phyloP scores from a whole-genome alignment of 140 eudicot genomes.

The Erigeron philadelphicus region DNA sequence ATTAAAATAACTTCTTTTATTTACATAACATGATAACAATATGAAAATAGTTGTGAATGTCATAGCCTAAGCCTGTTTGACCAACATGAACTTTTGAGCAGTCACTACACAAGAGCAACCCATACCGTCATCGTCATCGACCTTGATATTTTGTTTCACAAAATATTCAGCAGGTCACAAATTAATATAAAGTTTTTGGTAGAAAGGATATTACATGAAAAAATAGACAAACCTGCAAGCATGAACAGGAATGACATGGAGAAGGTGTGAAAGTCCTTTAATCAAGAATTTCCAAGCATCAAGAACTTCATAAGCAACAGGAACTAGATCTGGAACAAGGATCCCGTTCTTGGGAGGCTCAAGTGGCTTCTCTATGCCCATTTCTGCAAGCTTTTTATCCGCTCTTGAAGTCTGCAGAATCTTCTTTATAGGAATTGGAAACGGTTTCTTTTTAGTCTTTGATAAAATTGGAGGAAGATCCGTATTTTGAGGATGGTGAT shows the following conservation, averaged over 20 bases:
- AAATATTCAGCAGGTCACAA: neutral
- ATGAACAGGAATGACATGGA: slow-evolving; percentile 68
- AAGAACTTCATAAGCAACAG: slow-evolving; percentile 74
- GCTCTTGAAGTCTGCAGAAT: slow-evolving; percentile 57
- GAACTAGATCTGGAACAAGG: slow-evolving; percentile 69
- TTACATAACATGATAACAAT: too few species aligned
- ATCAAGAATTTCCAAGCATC: slow-evolving; percentile 85
- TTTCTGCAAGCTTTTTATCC: slow-evolving; percentile 75
- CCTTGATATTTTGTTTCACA: neutral
- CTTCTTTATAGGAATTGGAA: slow-evolving; percentile 69
- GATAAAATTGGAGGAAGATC: slow-evolving; percentile 80
- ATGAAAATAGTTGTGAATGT: slow-evolving; percentile 45
- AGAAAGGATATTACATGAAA: neutral
- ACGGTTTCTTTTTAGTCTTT: slow-evolving; percentile 79
- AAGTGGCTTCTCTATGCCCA: slow-evolving; percentile 85
- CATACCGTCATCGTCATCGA: neutral
- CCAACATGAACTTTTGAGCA: slow-evolving; percentile 79
- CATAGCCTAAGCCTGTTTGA: slow-evolving; percentile 54
- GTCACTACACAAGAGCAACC: slow-evolving; percentile 47
- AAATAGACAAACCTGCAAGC: slow-evolving; percentile 75
- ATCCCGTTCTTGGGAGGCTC: slow-evolving; percentile 88
- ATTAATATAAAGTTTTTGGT: neutral
- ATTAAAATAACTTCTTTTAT: too few species aligned
- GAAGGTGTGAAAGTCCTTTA: slow-evolving; percentile 79
- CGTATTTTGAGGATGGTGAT: slow-evolving; percentile 57